Evolutionary conservation across 2,329 filamentous ascomycete species (phyloP).

Genomic region (Beauveria medogensis): DNA sequence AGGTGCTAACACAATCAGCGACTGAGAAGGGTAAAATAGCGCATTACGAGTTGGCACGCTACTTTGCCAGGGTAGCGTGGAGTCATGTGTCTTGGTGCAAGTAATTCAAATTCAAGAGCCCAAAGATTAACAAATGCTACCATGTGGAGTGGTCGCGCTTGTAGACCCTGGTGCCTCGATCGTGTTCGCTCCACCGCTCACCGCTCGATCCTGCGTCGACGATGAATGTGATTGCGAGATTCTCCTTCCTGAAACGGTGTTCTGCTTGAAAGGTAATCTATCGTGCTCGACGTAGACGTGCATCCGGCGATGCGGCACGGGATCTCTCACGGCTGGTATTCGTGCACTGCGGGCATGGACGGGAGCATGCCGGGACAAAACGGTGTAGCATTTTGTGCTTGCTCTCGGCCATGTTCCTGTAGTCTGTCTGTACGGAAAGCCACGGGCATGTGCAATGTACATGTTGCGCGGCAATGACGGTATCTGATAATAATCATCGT

Average conservation of each 20-base stretch:
- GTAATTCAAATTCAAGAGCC: background rate
- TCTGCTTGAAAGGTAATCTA: too few species aligned
- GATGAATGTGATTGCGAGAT: slow-evolving; percentile 4
- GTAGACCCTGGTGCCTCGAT: background rate
- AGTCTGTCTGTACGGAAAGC: too few species aligned
- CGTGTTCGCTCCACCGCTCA: slow-evolving; percentile 6
- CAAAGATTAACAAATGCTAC: background rate
- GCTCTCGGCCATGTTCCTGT: background rate
- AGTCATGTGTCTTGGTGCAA: background rate
- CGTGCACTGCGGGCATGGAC: background rate
- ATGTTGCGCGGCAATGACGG: background rate
- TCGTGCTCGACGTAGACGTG: too few species aligned
- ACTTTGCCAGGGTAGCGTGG: background rate
- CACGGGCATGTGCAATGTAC: too few species aligned
- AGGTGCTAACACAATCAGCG: background rate
- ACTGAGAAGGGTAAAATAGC: background rate
- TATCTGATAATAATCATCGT: background rate
- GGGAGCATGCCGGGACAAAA: background rate
- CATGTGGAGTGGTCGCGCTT: background rate
- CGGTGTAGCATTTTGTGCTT: background rate
- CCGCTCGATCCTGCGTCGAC: slow-evolving; percentile 10
- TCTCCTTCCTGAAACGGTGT: background rate
- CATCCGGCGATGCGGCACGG: background rate
- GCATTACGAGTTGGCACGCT: background rate
- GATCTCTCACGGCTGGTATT: background rate